Percentiles rank a stretch among this genome's conserved stretches.
Evolutionary conservation across 306 rosid species (phyloP).

Genomic region (Argentina anserina): DNA sequence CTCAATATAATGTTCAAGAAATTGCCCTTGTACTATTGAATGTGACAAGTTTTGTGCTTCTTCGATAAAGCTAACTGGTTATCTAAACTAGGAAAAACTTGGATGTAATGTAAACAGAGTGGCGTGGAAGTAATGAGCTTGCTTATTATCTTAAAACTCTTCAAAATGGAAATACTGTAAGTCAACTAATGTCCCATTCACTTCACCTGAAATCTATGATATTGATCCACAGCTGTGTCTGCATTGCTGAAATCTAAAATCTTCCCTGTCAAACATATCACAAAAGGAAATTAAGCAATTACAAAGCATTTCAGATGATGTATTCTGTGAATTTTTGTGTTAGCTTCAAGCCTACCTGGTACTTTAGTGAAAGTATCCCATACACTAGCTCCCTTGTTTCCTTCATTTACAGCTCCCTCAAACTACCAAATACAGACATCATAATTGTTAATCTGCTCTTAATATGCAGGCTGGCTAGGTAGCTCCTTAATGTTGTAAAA

Average conservation of each 20-base stretch:
- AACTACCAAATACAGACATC: conserved; percentile 41
- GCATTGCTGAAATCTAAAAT: conserved; percentile 94
- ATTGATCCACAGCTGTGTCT: conserved; percentile 86
- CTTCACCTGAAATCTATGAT: conserved; percentile 86
- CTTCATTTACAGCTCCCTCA: conserved; percentile 86
- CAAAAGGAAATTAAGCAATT: conserved; percentile 7
- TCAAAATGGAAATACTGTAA: conserved; percentile 7
- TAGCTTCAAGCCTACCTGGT: conserved; percentile 48
- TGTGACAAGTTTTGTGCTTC: neutral
- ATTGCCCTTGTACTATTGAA: neutral
- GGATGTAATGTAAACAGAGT: neutral
- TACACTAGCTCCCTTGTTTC: conserved; percentile 79
- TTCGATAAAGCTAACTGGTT: neutral
- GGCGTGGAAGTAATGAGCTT: conserved; percentile 14
- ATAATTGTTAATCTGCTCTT: conserved; percentile 5
- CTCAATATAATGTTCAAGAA: neutral
- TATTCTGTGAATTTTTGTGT: neutral
- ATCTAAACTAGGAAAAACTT: neutral
- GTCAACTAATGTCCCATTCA: conserved; percentile 6
- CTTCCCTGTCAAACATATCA: conserved; percentile 53
- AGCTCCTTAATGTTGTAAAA: neutral
- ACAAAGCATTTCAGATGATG: neutral
- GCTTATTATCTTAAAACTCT: conserved; percentile 17
- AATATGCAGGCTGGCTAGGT: neutral
- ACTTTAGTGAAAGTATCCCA: conserved; percentile 77